phyloP scores from a whole-genome alignment of 2,329 filamentous ascomycete species.

The Eutypa lata region DNA sequence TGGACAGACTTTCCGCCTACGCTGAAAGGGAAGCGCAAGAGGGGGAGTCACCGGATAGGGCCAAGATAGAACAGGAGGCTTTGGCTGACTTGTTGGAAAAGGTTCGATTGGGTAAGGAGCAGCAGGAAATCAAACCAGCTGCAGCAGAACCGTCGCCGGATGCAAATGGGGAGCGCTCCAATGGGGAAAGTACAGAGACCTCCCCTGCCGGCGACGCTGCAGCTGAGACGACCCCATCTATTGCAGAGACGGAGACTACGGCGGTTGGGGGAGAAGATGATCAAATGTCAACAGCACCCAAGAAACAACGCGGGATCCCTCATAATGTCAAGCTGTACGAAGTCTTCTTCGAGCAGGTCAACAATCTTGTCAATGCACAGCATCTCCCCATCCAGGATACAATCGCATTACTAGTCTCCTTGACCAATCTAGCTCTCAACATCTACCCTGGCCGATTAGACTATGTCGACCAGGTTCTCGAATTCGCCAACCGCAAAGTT shows the following conservation, averaged over 20 bases:
- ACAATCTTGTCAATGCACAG: conserved; percentile 87
- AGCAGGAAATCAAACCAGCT: conserved; percentile 27
- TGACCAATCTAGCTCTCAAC: conserved; percentile 89
- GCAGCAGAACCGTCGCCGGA: conserved; percentile 30
- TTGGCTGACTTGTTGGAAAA: conserved; percentile 75
- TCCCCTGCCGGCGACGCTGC: conserved; percentile 25
- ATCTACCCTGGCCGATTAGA: conserved; percentile 91
- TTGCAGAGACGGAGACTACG: conserved; percentile 45
- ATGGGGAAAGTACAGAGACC: conserved; percentile 33
- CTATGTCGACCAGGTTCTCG: conserved; percentile 91
- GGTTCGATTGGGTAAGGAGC: conserved; percentile 65
- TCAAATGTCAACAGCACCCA: conserved; percentile 21
- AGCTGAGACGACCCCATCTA: conserved; percentile 33
- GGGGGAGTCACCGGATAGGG: conserved; percentile 66
- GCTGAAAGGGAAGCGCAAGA: conserved; percentile 82
- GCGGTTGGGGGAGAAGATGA: conserved; percentile 42
- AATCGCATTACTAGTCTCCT: conserved; percentile 87
- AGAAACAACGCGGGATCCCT: conserved; percentile 55
- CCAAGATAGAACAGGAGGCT: conserved; percentile 81
- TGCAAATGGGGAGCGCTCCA: conserved; percentile 31
- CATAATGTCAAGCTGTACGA: conserved; percentile 88
- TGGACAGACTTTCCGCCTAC: conserved; percentile 93
- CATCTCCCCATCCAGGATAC: conserved; percentile 91
- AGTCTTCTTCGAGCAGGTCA: conserved; percentile 94
- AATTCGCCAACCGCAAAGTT: conserved; percentile 84